Conservation (phyloP, 2,329 filamentous ascomycete genomes). For the Coleophoma crateriformis region DNA sequence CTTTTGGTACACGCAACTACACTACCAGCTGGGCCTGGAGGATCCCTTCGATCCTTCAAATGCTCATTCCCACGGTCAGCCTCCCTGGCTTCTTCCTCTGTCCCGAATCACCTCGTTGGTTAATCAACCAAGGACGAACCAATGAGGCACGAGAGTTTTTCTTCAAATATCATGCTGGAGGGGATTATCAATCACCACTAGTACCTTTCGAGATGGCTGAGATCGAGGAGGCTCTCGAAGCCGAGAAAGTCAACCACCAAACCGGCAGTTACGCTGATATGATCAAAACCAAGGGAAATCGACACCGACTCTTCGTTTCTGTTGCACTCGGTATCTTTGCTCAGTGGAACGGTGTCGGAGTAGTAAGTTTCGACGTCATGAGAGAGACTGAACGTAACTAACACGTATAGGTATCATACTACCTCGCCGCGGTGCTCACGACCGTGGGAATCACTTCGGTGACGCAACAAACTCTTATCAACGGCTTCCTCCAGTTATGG, state of each 20-base stretch:
- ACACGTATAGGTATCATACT: slow-evolving; percentile 26
- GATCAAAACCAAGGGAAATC: slow-evolving; percentile 20
- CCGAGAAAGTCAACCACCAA: slow-evolving; percentile 11
- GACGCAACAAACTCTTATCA: slow-evolving; percentile 21
- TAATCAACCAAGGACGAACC: slow-evolving; percentile 38
- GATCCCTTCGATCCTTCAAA: slow-evolving; percentile 23
- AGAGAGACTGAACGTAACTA: background rate
- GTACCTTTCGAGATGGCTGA: slow-evolving; percentile 18
- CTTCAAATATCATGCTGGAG: slow-evolving; percentile 44
- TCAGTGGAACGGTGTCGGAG: slow-evolving; percentile 21
- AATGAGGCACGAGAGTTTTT: slow-evolving; percentile 46
- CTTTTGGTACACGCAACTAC: slow-evolving; percentile 26
- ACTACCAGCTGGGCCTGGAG: slow-evolving; percentile 32
- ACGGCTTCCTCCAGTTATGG: slow-evolving; percentile 26
- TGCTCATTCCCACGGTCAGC: slow-evolving; percentile 42
- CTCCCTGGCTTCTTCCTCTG: slow-evolving; percentile 24
- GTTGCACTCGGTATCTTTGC: slow-evolving; percentile 24
- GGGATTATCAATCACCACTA: slow-evolving; percentile 25
- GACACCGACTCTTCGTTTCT: slow-evolving; percentile 24
- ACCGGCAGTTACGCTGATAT: slow-evolving; percentile 14
- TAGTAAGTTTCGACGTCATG: background rate
- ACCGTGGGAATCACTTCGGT: slow-evolving; percentile 16
- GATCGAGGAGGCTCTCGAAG: slow-evolving; percentile 15
- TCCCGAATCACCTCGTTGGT: slow-evolving; percentile 51
- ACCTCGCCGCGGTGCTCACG: slow-evolving; percentile 25